Evolutionary conservation across 2,329 filamentous ascomycete species (phyloP).

Genomic region (Trichoderma sp.): DNA sequence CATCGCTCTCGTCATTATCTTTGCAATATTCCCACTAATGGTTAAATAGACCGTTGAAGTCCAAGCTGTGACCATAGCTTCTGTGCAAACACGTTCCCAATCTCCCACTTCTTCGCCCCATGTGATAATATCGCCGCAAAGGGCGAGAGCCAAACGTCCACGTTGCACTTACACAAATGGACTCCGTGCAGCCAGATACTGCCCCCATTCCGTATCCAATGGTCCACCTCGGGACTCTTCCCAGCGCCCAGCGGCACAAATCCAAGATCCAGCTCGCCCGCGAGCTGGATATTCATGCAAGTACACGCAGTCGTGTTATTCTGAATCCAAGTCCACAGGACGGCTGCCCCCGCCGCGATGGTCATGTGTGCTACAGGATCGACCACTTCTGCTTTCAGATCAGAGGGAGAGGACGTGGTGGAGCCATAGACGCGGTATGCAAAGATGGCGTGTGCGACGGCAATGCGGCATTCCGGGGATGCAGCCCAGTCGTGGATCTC

Average conservation of each 20-base stretch:
- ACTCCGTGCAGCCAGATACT: slow-evolving; percentile 14
- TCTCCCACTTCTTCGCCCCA: slow-evolving; percentile 14
- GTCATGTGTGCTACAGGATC: slow-evolving; percentile 37
- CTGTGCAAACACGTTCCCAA: slow-evolving; percentile 15
- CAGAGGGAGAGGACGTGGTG: background rate
- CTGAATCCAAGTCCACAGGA: slow-evolving; percentile 37
- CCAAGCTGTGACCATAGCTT: slow-evolving; percentile 17
- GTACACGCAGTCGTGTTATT: slow-evolving; percentile 28
- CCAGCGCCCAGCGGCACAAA: slow-evolving; percentile 11
- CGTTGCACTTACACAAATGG: slow-evolving; percentile 14
- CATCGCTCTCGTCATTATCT: background rate
- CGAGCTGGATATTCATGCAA: background rate
- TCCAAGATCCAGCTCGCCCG: slow-evolving; percentile 10
- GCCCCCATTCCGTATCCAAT: slow-evolving; percentile 17
- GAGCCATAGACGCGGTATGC: slow-evolving; percentile 31
- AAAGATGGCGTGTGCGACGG: slow-evolving; percentile 34
- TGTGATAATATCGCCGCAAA: slow-evolving; percentile 16
- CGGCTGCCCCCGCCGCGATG: slow-evolving; percentile 30
- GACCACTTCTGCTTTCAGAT: slow-evolving; percentile 19
- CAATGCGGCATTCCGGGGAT: slow-evolving; percentile 31
- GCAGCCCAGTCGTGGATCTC: slow-evolving; percentile 31
- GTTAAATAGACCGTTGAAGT: background rate
- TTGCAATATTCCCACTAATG: background rate
- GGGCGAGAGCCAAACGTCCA: slow-evolving; percentile 15
- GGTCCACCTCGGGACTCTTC: slow-evolving; percentile 15